Evolutionary conservation across 495 filamentous ascomycete genomes (phyloP), one percentile per base, ranked within the genome.

Genomic region (Xylaria longipes): DNA sequence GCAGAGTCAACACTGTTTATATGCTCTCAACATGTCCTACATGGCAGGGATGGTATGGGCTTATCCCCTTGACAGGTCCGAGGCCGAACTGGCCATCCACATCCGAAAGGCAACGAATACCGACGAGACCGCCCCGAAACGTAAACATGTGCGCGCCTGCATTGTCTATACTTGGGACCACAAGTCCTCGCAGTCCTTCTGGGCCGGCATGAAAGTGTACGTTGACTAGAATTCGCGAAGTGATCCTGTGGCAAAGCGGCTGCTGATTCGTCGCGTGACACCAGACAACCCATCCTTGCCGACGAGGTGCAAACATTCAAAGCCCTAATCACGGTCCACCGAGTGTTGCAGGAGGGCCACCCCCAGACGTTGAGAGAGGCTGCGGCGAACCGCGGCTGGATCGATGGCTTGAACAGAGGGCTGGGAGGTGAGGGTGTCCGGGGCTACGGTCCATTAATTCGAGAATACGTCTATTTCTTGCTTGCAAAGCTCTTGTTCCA

Each of bases 131-230:
- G 95, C 95, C 31, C 95, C 95, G 46, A 98, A 98, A 89, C 92
- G 95, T 73, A 99, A 99, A 83, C 96, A 99, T 94, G 96, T 99
- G 71, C 92, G 96, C 71, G 94, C 92, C 77, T 97, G 94, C 79
- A 99, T 99, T 80, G 95, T 99, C 54, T 98, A 99, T 80, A 98
- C 96, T 69, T 99, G 96, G 96, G 96, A 99, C 84, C 94, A 98
- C 86, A 98, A 98, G 84, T 97, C 93, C 72, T 97, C 95, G 52
- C 87, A 90, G 75, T 94, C 94, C 76, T 99, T 99, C 84, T 99
- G 96, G 96, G 90, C 93, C 60, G 94, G 94, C 79, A 97, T 99
- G 91, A 99, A 99, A 90, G 96, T 99, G 91, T 96, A 86, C 71
- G 92, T 83, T 54, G 69, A 66, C 33, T 3, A 54, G 43, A 57